These are phyloP conservation scores for Colletotrichum simmondsii DNA, from an alignment of 2,329 filamentous ascomycete species.

Conservation along the genomic window DNA sequence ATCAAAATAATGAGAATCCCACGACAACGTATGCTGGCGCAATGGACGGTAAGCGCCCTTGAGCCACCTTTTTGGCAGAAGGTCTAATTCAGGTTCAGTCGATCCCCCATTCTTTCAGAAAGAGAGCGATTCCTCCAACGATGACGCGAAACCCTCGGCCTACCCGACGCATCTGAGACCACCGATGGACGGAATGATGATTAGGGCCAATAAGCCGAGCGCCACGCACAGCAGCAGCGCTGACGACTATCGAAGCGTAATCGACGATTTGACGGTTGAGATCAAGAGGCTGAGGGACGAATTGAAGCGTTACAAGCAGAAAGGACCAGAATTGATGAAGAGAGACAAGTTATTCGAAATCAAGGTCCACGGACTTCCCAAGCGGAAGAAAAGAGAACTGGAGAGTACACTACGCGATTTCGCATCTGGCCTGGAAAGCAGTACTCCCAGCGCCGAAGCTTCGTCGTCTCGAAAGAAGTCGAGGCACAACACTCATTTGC, in stretches of 20 bases:
- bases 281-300: constrained; percentile 83
- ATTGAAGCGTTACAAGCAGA: constrained; percentile 76
- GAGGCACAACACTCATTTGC: constrained; percentile 50
- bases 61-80: not conserved
- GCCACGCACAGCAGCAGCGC: constrained; percentile 68
- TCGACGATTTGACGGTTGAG: constrained; percentile 87
- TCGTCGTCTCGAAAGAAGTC: constrained; percentile 55
- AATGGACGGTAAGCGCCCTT: constrained; percentile 57
- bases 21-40: constrained; percentile 52
- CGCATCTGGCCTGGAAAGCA: constrained; percentile 53
- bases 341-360: constrained; percentile 87
- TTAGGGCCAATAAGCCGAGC: constrained; percentile 38
- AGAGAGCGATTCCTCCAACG: constrained; percentile 62
- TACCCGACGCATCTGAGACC: constrained; percentile 38
- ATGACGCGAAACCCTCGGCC: constrained; percentile 38
- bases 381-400: constrained; percentile 79
- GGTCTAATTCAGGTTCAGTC: constrained; percentile 42
- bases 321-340: constrained; percentile 73
- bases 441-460: constrained; percentile 60
- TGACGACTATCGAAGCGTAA: constrained; percentile 83
- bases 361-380: constrained; percentile 78
- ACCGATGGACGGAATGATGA: constrained; percentile 32
- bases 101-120: constrained; percentile 68
- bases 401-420: constrained; percentile 80
- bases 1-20: constrained; percentile 62